A percentile compares a stretch with the other conserved stretches of the same genome.
These are phyloP conservation scores for Auriculariales sp. DNA, from an alignment of 768 basidiomycete genomes.

Conservation along the genomic window DNA sequence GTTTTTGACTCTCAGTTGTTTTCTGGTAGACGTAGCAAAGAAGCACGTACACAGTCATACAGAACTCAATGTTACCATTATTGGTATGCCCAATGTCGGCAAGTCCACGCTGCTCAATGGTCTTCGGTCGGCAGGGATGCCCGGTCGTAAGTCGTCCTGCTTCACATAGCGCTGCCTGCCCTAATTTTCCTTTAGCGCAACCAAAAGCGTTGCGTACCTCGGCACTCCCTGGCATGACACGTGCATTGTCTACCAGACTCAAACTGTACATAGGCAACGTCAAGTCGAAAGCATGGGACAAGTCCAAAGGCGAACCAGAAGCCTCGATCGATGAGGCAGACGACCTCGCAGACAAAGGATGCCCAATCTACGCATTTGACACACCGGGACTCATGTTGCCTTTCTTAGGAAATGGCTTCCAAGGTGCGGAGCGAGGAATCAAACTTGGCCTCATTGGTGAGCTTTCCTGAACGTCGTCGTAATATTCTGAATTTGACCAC, in stretches of 20 bases:
- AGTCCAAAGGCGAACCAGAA: conserved; percentile 4
- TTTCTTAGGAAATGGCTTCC: conserved; percentile 73
- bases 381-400: conserved; percentile 96
- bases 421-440: conserved; percentile 80
- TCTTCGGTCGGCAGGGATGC: conserved; percentile 72
- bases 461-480: conserved; percentile 8
- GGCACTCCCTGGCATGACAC: conserved; percentile 81
- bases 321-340: background rate
- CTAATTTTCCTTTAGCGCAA: conserved; percentile 28
- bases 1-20: background rate
- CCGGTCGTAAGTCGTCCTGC: conserved; percentile 43
- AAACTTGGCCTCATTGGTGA: conserved; percentile 87
- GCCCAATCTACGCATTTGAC: conserved; percentile 76
- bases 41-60: conserved; percentile 46
- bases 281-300: too few relatives aligned
- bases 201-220: conserved; percentile 86
- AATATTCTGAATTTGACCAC: background rate
- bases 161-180: conserved; percentile 4
- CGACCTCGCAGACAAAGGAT: background rate
- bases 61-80: conserved; percentile 78
- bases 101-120: conserved; percentile 92
- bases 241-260: conserved; percentile 74
- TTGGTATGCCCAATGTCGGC: conserved; percentile 98
- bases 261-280: conserved; percentile 69
- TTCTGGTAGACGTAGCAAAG: conserved; percentile 46